Base-by-base conservation (phyloP, 2,329 filamentous ascomycete species). In the Hymenoscyphus fructigenus region DNA sequence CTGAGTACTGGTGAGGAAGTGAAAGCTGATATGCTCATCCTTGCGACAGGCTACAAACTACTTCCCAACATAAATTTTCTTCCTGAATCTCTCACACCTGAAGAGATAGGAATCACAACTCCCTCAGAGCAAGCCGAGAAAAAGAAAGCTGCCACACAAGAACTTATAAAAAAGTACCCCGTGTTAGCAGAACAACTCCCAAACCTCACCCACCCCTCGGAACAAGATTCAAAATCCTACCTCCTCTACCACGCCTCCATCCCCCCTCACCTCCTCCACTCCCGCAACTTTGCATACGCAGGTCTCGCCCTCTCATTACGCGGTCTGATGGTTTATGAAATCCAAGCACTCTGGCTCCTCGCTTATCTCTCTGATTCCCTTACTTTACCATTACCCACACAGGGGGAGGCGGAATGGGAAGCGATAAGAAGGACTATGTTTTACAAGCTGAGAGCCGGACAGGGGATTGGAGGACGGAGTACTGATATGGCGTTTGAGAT, bases 401-500 rank as follows among this genome's bases (percentile, higher is more conserved):
- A 26, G 28, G 47, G 56, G 7, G 59, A 61, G 28, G 59, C 59
- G 29, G 59, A 55, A 28, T 56, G 47, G 59, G 59, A 61, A 7
- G 59, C 59, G 4, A 82, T 88, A 34, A 77, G 92, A 62, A 81
- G 89, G 72, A 86, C 83, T 28, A 84, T 89, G 53, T 93, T 89
- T 73, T 88, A 88, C 9, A 85, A 82, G 68, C 88, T 87, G 83
- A 82, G 90, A 34, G 90, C 90, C 69, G 85, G 87, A 0, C 82
- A 79, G 6, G 89, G 89, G 0, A 86, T 86, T 70, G 89, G 89
- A 1, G 79, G 79, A 53, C 81, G 80, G 72, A 81, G 82, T 62
- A 87, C 88, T 0, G 89, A 91, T 73, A 88, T 92, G 69, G 86
- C 91, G n/a, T 93, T 93, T 72, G 91, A 94, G 74, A 84, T 84